phyloP scores from a whole-genome alignment of 768 basidiomycete species.

The Mycena latifolia region DNA sequence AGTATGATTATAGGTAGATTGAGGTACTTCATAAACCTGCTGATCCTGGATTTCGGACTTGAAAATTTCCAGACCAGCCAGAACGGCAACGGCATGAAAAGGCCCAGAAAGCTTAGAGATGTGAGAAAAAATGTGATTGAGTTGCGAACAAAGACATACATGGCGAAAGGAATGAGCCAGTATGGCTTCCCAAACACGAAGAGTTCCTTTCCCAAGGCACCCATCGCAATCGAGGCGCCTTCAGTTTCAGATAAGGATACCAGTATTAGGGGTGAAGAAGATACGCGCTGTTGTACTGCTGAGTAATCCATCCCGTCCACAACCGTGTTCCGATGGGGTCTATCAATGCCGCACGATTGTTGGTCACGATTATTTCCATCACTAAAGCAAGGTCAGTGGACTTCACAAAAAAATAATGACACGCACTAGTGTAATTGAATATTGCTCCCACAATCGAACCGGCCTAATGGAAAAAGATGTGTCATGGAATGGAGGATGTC shows the following conservation, averaged over 20 bases:
- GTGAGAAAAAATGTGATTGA: neutral
- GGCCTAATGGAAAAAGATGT: slow-evolving; percentile 33
- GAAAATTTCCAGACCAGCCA: slow-evolving; percentile 57
- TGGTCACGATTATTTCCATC: slow-evolving; percentile 61
- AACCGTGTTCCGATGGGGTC: slow-evolving; percentile 64
- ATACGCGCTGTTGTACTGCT: slow-evolving; percentile 55
- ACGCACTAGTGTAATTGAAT: slow-evolving; percentile 63
- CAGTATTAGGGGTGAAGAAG: neutral
- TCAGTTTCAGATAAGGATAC: neutral
- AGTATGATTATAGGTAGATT: slow-evolving; percentile 60
- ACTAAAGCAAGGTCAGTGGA: slow-evolving; percentile 43
- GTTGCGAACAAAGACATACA: slow-evolving; percentile 44
- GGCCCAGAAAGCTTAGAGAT: slow-evolving; percentile 53
- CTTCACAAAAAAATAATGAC: neutral
- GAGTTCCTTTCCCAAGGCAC: slow-evolving; percentile 65
- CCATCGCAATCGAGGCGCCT: slow-evolving; percentile 63
- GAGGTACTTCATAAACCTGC: slow-evolving; percentile 53
- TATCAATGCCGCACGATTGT: slow-evolving; percentile 58
- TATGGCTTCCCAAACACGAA: slow-evolving; percentile 63
- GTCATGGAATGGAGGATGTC: neutral
- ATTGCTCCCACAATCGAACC: slow-evolving; percentile 65
- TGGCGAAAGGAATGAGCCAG: slow-evolving; percentile 60
- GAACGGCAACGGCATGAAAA: slow-evolving; percentile 63
- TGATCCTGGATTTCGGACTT: slow-evolving; percentile 46
- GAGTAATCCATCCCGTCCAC: slow-evolving; percentile 68